Conservation (phyloP, 176 grass and related monocot species). For the Cocos nucifera region DNA sequence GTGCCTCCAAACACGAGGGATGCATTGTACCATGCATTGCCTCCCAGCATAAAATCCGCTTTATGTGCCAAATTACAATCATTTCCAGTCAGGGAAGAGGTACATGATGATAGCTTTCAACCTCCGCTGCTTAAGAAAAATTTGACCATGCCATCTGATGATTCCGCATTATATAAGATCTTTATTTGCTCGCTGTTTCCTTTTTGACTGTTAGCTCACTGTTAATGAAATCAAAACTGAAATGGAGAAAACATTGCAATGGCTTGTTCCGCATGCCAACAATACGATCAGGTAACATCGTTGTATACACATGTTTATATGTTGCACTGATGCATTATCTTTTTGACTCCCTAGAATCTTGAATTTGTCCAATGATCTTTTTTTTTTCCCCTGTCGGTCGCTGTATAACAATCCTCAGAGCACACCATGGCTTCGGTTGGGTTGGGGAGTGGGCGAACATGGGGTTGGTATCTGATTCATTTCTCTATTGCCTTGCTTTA, state of each 20-base stretch:
- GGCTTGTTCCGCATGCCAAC: slow-evolving; percentile 45
- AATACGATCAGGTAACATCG: slow-evolving; percentile 35
- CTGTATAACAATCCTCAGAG: slow-evolving; percentile 17
- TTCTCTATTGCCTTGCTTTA: not conserved
- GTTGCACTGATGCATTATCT: no score
- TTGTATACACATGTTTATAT: no score
- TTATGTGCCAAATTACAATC: slow-evolving; percentile 56
- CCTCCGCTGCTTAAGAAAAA: no score
- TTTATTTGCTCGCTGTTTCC: not conserved
- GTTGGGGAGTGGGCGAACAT: slow-evolving; percentile 36
- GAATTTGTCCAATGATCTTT: no score
- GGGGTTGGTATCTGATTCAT: slow-evolving; percentile 10
- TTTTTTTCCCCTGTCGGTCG: not conserved
- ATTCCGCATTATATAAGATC: no score
- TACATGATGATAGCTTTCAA: slow-evolving; percentile 2
- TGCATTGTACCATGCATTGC: slow-evolving; percentile 75
- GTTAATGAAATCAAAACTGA: slow-evolving; percentile 25
- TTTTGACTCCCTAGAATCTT: no score
- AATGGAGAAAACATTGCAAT: slow-evolving; percentile 45
- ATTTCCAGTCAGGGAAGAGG: slow-evolving; percentile 44
- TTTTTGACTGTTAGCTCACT: slow-evolving; percentile 31
- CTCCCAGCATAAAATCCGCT: slow-evolving; percentile 46
- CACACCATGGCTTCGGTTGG: slow-evolving; percentile 35
- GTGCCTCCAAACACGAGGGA: slow-evolving; percentile 66
- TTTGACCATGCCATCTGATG: no score